Evolutionary conservation across 768 basidiomycete genomes (phyloP).

Genomic region (Rhodotorula diobovata): DNA sequence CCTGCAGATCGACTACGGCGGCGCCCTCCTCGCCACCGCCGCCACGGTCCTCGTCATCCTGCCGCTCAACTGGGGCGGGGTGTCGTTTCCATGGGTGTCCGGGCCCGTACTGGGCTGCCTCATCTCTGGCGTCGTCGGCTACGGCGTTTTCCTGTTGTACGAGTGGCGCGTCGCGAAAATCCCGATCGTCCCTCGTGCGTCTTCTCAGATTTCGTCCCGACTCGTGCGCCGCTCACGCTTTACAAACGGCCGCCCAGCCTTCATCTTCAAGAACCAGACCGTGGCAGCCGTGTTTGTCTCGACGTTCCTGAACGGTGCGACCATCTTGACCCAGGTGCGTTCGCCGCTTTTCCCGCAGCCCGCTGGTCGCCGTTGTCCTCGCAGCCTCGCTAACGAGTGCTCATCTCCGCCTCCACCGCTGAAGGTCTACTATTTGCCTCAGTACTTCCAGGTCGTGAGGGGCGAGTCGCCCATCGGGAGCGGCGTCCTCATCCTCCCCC

Average conservation of each 20-base stretch:
- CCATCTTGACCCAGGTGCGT: not conserved
- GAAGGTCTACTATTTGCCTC: constrained; percentile 51
- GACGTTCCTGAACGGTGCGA: constrained; percentile 18
- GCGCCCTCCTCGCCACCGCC: constrained; percentile 47
- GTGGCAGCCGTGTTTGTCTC: constrained; percentile 18
- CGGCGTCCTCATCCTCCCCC: constrained; percentile 64
- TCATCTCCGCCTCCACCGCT: not conserved
- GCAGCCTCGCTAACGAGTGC: constrained; percentile 2
- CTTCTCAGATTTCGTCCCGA: not conserved
- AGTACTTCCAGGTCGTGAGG: constrained; percentile 70
- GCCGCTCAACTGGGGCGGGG: constrained; percentile 71
- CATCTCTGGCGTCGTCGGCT: constrained; percentile 56
- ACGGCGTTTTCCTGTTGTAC: constrained; percentile 62
- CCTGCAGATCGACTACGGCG: constrained; percentile 49
- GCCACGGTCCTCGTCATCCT: constrained; percentile 59
- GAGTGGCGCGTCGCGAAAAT: constrained; percentile 67
- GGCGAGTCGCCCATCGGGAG: constrained; percentile 63
- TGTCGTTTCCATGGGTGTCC: constrained; percentile 67
- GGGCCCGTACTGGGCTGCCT: constrained; percentile 62
- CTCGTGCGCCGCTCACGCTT: not conserved
- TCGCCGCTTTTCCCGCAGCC: not conserved
- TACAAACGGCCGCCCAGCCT: not conserved
- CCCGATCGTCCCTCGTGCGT: constrained; percentile 60
- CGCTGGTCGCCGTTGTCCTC: too few species aligned
- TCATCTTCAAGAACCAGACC: constrained; percentile 49